A percentile compares a stretch with the other conserved stretches of the same genome.
These are phyloP conservation scores for Alnus glutinosa DNA, from an alignment of 306 rosid species.

Conservation along the genomic window DNA sequence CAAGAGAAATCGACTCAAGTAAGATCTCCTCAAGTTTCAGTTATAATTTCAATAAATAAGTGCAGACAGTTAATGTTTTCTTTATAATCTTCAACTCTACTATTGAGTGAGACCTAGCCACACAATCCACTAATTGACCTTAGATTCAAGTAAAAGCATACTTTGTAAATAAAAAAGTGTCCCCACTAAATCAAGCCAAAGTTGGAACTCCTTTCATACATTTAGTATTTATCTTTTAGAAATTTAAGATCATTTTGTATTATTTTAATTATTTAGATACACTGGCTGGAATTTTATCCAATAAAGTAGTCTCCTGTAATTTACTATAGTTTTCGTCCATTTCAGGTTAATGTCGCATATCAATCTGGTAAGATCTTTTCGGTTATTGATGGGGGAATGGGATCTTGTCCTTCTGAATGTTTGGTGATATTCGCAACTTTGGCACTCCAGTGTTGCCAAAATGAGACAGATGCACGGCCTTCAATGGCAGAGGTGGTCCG, in stretches of 20 bases:
- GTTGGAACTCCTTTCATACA: not conserved
- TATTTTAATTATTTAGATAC: not conserved
- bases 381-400: conserved; percentile 68
- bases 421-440: conserved; percentile 62
- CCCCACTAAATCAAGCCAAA: no score
- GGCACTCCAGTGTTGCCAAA: conserved; percentile 74
- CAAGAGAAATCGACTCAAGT: no score
- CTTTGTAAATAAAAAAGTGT: no score
- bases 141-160: not conserved
- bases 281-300: not conserved
- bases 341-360: conserved; percentile 63
- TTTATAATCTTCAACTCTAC: not conserved
- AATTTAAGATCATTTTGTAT: not conserved
- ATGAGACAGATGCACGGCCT: conserved; percentile 79
- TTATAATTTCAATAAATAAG: not conserved
- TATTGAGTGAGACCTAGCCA: not conserved
- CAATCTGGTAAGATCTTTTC: conserved; percentile 71
- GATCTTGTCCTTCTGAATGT: conserved; percentile 75
- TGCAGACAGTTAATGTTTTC: not conserved
- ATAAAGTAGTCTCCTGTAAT: not conserved
- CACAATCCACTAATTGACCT: not conserved
- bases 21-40: not conserved
- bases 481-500: conserved; percentile 80
- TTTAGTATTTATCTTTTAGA: not conserved
- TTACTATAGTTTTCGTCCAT: conserved; percentile 4